phyloP scores from a whole-genome alignment of 2,329 filamentous ascomycete species.

The Calonectria pseudoturangicola region DNA sequence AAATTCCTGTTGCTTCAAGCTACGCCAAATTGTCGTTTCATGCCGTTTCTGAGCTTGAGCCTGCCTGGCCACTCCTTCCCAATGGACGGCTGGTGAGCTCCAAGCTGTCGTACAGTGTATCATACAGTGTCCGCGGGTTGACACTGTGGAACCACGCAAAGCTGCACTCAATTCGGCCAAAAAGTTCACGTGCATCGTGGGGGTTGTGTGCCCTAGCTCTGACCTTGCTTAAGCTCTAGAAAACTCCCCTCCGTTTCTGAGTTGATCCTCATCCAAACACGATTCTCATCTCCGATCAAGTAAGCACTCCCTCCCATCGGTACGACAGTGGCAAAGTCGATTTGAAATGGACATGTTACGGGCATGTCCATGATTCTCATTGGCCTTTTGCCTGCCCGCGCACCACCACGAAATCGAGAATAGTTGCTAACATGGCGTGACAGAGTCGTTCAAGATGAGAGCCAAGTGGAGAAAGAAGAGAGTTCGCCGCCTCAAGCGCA shows the following conservation, averaged over 20 bases:
- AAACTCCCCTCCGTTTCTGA: conserved; percentile 55
- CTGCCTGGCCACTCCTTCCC: conserved; percentile 28
- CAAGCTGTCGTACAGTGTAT: neutral
- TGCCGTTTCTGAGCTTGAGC: neutral
- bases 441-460: conserved; percentile 79
- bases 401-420: conserved; percentile 19
- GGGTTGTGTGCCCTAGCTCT: conserved; percentile 62
- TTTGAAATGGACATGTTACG: conserved; percentile 38
- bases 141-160: conserved; percentile 7
- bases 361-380: conserved; percentile 35
- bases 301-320: conserved; percentile 52
- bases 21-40: neutral
- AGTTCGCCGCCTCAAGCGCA: conserved; percentile 98
- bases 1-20: neutral
- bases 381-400: conserved; percentile 30
- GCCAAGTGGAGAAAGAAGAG: conserved; percentile 99
- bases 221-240: conserved; percentile 56
- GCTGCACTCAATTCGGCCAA: neutral
- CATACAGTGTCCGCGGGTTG: neutral
- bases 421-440: conserved; percentile 47
- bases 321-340: conserved; percentile 32
- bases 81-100: too few species aligned
- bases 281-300: conserved; percentile 68
- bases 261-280: conserved; percentile 65
- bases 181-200: conserved; percentile 57